phyloP scores from a whole-genome alignment of 2,329 filamentous ascomycete species.

The Xylariaceae sp. region DNA sequence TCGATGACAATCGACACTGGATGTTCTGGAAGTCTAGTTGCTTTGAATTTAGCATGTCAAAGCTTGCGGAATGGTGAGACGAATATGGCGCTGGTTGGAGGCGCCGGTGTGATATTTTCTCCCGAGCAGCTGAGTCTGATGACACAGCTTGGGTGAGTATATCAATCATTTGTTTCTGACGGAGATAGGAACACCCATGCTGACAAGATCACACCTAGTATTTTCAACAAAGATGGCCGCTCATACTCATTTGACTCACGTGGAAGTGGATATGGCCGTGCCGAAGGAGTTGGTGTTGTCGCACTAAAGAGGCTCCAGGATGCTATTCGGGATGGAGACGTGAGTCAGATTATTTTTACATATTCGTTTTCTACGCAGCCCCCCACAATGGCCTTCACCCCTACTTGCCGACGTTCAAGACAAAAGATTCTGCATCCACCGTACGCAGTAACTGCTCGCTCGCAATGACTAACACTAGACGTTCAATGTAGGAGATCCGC shows the following conservation, averaged over 20 bases:
- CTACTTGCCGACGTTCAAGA: too few relatives aligned
- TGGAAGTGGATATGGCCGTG: slow-evolving; percentile 30
- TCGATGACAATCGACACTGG: slow-evolving; percentile 31
- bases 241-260: slow-evolving; percentile 30
- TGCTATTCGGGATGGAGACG: slow-evolving; percentile 25
- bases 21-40: slow-evolving; percentile 37
- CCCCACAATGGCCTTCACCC: too few relatives aligned
- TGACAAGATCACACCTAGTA: slow-evolving; percentile 31
- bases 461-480: too few relatives aligned
- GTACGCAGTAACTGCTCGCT: too few relatives aligned
- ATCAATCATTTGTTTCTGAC: slow-evolving; percentile 16
- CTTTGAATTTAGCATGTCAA: slow-evolving; percentile 31
- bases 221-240: slow-evolving; percentile 30
- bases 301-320: slow-evolving; percentile 27
- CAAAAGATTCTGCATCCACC: too few relatives aligned
- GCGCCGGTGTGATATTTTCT: slow-evolving; percentile 35
- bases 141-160: slow-evolving; percentile 12
- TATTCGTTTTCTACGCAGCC: too few relatives aligned
- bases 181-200: slow-evolving; percentile 30
- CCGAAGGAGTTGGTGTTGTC: slow-evolving; percentile 20
- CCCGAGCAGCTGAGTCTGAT: slow-evolving; percentile 23
- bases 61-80: slow-evolving; percentile 30
- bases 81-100: slow-evolving; percentile 34
- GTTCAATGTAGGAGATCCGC: slow-evolving; percentile 19
- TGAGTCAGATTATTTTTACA: slow-evolving; percentile 27